These are phyloP conservation scores for Artomyces pyxidatus DNA, from an alignment of 768 basidiomycete species.

Conservation along the genomic window DNA sequence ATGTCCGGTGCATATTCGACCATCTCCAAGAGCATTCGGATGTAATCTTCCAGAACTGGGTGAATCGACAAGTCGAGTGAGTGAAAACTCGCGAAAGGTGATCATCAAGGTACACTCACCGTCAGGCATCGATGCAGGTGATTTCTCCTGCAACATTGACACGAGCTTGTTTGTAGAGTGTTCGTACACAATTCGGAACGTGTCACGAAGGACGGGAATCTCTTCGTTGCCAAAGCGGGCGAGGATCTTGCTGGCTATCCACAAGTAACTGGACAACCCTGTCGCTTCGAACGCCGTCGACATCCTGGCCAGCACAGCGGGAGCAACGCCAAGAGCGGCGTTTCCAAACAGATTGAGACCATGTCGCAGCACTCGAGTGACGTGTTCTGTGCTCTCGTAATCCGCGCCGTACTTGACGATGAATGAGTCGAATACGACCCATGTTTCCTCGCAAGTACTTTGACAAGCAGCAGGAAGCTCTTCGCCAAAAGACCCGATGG, in stretches of 20 bases:
- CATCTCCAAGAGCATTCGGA: slow-evolving; percentile 70
- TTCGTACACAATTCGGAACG: slow-evolving; percentile 66
- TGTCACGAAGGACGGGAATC: slow-evolving; percentile 42
- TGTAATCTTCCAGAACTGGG: slow-evolving; percentile 89
- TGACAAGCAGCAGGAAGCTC: slow-evolving; percentile 75
- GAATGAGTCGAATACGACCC: slow-evolving; percentile 76
- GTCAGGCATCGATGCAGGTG: slow-evolving; percentile 76
- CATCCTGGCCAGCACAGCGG: slow-evolving; percentile 70
- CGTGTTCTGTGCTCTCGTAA: slow-evolving; percentile 72
- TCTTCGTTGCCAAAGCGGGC: slow-evolving; percentile 65
- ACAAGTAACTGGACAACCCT: slow-evolving; percentile 80
- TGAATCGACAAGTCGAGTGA: neutral
- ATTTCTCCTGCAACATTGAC: slow-evolving; percentile 55
- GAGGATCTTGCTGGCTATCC: slow-evolving; percentile 90
- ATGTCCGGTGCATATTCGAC: slow-evolving; percentile 62
- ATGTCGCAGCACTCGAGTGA: slow-evolving; percentile 76
- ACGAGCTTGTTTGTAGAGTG: slow-evolving; percentile 65
- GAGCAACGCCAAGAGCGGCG: slow-evolving; percentile 56
- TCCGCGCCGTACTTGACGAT: slow-evolving; percentile 70
- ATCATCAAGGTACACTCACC: slow-evolving; percentile 43
- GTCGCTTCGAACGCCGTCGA: slow-evolving; percentile 69
- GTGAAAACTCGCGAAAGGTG: neutral
- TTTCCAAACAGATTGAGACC: slow-evolving; percentile 76
- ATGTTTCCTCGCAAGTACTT: slow-evolving; percentile 71
- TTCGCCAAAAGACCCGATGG: slow-evolving; percentile 76